Percentiles rank a stretch among this genome's conserved stretches.
Conservation (phyloP, 495 filamentous ascomycete genomes). For the Sphaerosporella brunnea region DNA sequence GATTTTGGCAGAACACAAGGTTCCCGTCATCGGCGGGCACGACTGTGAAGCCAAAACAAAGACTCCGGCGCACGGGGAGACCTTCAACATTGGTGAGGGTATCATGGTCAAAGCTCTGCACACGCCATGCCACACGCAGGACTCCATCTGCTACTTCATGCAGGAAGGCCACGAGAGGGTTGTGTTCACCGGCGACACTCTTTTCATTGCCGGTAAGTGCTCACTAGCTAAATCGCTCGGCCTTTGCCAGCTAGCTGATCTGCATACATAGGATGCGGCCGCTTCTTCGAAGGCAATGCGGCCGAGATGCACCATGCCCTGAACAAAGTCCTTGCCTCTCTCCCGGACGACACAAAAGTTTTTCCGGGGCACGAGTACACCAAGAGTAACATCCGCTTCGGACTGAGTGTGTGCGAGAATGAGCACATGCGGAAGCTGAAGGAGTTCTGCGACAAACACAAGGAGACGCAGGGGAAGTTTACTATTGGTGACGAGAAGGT, state of each 20-base stretch:
- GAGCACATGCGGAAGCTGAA: slow-evolving; percentile 60
- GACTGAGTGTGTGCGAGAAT: slow-evolving; percentile 48
- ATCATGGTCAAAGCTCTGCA: slow-evolving; percentile 79
- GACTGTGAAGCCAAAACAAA: slow-evolving; percentile 63
- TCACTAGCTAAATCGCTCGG: not conserved
- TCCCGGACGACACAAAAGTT: slow-evolving; percentile 87
- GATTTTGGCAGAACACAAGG: slow-evolving; percentile 33
- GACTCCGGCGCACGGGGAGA: slow-evolving; percentile 54
- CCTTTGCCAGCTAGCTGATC: not conserved
- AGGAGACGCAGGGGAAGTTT: slow-evolving; percentile 85
- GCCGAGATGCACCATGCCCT: slow-evolving; percentile 83
- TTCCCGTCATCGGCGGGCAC: slow-evolving; percentile 68
- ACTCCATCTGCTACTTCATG: slow-evolving; percentile 85
- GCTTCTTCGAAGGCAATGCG: slow-evolving; percentile 86
- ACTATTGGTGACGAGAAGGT: slow-evolving; percentile 98
- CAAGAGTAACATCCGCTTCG: slow-evolving; percentile 81
- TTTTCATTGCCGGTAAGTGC: slow-evolving; percentile 71
- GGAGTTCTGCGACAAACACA: slow-evolving; percentile 57
- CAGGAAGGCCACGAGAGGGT: slow-evolving; percentile 64
- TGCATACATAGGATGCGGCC: slow-evolving; percentile 55
- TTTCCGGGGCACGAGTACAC: slow-evolving; percentile 76
- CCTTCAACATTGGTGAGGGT: slow-evolving; percentile 62
- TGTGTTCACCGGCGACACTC: slow-evolving; percentile 89
- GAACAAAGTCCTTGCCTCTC: slow-evolving; percentile 59
- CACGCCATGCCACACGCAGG: slow-evolving; percentile 95